Base-by-base conservation (phyloP, 805 yeast genomes). In the Starmerella riodocensis region DNA sequence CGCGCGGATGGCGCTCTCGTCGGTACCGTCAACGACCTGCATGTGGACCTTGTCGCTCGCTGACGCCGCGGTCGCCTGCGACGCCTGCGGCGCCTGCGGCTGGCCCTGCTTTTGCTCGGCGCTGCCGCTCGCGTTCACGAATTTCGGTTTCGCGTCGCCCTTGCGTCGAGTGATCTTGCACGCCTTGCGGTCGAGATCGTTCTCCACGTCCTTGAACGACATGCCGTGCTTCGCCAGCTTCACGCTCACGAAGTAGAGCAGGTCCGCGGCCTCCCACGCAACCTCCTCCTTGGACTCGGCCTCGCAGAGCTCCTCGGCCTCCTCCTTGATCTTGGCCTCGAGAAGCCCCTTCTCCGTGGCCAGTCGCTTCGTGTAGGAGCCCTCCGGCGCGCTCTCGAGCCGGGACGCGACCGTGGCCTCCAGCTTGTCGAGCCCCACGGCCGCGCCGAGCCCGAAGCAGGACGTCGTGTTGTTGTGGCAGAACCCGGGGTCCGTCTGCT, bases 181-280 rank as follows among this genome's bases (percentile, higher is more conserved):
- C 34, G 83, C 71, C 66, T 91, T 91, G 56, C 76, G 60, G 55
- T 83, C 86, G 55, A 91, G 68, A 60, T 88, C 84, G 50, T 67
- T 70, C 63, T 86, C 95, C 32, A 91, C 76, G 52, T 86, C 96
- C 7, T 70, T 64, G 53, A 85, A 63, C 20, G 78, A 62, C 24
- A 91, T 94, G 24, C 88, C 95, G 52, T 74, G 66, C 59, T 81
- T 74, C 29, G 75, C 57, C 20, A 78, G 70, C 56, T 80, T 81
- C 51, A 78, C 66, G 42, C 70, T 46, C 39, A 82, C 76, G 53
- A 79, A 76, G 54, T 72, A 66, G 43, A 80, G 69, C 58, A 91
- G 67, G 59, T 91, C 98, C 7, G 98, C 98, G 38, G 93, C 88
- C 63, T 91, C 98, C 95, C 95, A 91, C 0, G 97, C 79, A 39